Percentiles rank a stretch among this genome's conserved stretches.
Evolutionary conservation across 768 basidiomycete genomes (phyloP).

Genomic region (Cystobasidium ongulense): DNA sequence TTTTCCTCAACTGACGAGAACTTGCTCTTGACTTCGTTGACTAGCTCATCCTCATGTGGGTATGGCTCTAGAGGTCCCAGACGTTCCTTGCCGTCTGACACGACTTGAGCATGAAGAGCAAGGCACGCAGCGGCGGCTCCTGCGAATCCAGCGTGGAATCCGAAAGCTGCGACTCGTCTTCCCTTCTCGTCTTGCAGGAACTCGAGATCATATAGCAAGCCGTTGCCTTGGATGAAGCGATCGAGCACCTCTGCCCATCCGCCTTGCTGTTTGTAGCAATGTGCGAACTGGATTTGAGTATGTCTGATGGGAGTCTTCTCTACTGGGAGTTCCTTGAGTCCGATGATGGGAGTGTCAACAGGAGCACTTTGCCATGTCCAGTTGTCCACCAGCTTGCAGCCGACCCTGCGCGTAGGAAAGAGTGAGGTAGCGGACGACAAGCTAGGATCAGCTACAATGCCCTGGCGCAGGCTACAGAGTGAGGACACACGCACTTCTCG

Average conservation of each 20-base stretch:
- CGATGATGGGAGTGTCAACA: slow-evolving; percentile 67
- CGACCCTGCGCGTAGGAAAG: slow-evolving; percentile 57
- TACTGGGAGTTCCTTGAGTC: slow-evolving; percentile 75
- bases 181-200: slow-evolving; percentile 78
- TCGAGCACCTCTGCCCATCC: slow-evolving; percentile 81
- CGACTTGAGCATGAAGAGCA: slow-evolving; percentile 64
- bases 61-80: slow-evolving; percentile 71
- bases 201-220: slow-evolving; percentile 87
- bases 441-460: background rate
- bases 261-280: slow-evolving; percentile 91
- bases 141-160: slow-evolving; percentile 97
- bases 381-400: slow-evolving; percentile 76
- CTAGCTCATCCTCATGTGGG: slow-evolving; percentile 73
- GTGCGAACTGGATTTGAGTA: slow-evolving; percentile 95
- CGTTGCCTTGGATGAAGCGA: slow-evolving; percentile 73
- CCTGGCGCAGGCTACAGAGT: background rate
- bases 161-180: slow-evolving; percentile 92
- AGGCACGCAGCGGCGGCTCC: slow-evolving; percentile 69
- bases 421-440: background rate
- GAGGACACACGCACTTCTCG: slow-evolving; percentile 59
- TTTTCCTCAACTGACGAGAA: slow-evolving; percentile 60
- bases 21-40: slow-evolving; percentile 59
- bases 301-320: slow-evolving; percentile 77
- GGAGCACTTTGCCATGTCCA: slow-evolving; percentile 84
- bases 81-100: slow-evolving; percentile 49